These are phyloP conservation scores for Loxodes magnus DNA, from an alignment of 73 alveolate genomes.

Conservation along the genomic window DNA sequence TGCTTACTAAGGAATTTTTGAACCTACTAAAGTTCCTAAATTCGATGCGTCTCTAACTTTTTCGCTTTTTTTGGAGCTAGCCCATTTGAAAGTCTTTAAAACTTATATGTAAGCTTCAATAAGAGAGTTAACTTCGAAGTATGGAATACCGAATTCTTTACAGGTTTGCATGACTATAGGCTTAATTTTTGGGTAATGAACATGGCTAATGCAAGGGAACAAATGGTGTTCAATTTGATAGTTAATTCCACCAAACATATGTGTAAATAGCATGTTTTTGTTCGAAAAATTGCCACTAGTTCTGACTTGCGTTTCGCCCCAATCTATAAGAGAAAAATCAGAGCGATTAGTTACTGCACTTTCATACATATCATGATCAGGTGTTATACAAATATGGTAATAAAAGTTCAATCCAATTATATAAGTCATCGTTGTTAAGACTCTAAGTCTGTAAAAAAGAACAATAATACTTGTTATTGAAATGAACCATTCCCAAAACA, in stretches of 20 bases:
- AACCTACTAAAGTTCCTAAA: no score
- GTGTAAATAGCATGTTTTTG: neutral
- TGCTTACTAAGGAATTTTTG: no score
- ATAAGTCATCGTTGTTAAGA: conserved; percentile 1
- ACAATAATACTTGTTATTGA: neutral
- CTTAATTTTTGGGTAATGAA: conserved; percentile 3
- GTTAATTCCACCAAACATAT: conserved; percentile 16
- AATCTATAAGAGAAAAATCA: neutral
- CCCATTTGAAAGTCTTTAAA: no score
- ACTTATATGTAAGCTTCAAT: neutral
- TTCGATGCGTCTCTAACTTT: no score
- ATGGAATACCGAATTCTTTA: conserved; percentile 10
- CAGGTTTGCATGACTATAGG: conserved; percentile 10
- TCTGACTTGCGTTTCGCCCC: conserved; percentile 22
- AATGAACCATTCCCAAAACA: no score
- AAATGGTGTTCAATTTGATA: conserved; percentile 14
- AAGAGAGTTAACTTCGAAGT: conserved; percentile 1
- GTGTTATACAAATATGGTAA: conserved; percentile 15
- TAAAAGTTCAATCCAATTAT: conserved; percentile 6
- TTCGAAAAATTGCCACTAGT: conserved; percentile 7
- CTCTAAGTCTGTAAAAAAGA: neutral
- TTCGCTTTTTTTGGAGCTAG: no score
- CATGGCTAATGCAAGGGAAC: conserved; percentile 13
- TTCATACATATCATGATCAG: conserved; percentile 16
- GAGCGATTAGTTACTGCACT: neutral